A percentile compares a stretch with the other conserved stretches of the same genome.
phyloP scores from a whole-genome alignment of 306 rosid genomes.

The Corylus americana region DNA sequence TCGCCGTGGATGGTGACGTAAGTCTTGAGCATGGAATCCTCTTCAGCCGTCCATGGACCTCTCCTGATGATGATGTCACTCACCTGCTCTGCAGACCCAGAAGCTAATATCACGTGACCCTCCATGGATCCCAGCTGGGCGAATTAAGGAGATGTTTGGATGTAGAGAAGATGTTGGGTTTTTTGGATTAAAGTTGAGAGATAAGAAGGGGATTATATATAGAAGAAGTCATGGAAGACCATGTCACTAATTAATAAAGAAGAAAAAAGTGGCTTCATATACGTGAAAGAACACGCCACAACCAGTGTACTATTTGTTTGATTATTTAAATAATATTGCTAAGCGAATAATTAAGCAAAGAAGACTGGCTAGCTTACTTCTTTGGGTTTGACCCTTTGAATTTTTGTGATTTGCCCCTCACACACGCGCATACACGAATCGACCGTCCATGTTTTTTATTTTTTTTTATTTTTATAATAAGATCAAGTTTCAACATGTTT shows the following conservation, averaged over 20 bases:
- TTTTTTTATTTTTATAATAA: neutral
- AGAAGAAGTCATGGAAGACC: neutral
- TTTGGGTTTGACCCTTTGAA: slow-evolving; percentile 41
- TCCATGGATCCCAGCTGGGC: neutral
- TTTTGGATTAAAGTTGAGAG: neutral
- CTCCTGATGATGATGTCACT: slow-evolving; percentile 27
- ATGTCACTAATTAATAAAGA: slow-evolving; percentile 1
- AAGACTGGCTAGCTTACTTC: slow-evolving; percentile 11
- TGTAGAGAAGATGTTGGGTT: neutral
- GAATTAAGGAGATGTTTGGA: neutral
- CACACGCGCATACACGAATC: slow-evolving; percentile 14
- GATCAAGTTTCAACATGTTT: too few species aligned
- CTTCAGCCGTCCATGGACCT: slow-evolving; percentile 79
- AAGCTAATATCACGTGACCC: slow-evolving; percentile 24
- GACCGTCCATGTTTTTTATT: neutral
- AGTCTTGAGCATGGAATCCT: slow-evolving; percentile 47
- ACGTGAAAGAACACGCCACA: slow-evolving; percentile 7
- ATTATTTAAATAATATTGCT: neutral
- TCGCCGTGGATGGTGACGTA: slow-evolving; percentile 50
- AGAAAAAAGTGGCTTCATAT: neutral
- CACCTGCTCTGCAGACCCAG: neutral
- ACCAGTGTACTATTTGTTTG: too few species aligned
- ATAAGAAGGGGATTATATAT: neutral
- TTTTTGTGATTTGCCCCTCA: slow-evolving; percentile 14
- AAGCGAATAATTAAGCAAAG: neutral